Conservation (phyloP, 2,329 filamentous ascomycete species). For the Ophiobolus disseminans region DNA sequence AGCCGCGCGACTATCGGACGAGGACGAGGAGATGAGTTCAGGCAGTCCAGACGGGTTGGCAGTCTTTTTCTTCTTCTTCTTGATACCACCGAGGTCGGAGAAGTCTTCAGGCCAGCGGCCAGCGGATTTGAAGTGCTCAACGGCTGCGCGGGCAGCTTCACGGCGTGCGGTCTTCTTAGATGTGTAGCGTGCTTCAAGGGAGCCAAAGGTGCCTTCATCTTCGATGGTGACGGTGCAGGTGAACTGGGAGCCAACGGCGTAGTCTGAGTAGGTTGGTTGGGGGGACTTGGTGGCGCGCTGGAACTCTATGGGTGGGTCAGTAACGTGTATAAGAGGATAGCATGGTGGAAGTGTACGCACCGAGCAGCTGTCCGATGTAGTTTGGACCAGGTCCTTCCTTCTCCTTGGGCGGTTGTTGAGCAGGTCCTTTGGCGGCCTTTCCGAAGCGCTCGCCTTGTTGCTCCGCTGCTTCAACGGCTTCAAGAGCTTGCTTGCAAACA, state of each 20-base stretch:
- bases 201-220: slow-evolving; percentile 46
- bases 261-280: slow-evolving; percentile 49
- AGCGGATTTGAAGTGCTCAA: slow-evolving; percentile 49
- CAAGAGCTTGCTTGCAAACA: no score
- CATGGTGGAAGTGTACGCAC: slow-evolving; percentile 32
- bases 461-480: no score
- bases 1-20: neutral
- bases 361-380: slow-evolving; percentile 50
- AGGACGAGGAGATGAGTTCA: neutral
- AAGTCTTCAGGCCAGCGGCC: slow-evolving; percentile 39
- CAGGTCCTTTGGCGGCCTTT: slow-evolving; percentile 2
- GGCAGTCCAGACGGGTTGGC: neutral
- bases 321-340: neutral
- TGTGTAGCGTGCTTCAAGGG: slow-evolving; percentile 36
- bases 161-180: slow-evolving; percentile 53
- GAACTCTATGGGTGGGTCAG: slow-evolving; percentile 32
- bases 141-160: slow-evolving; percentile 51
- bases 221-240: slow-evolving; percentile 40
- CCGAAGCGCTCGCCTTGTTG: no score
- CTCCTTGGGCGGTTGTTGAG: neutral
- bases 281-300: slow-evolving; percentile 30
- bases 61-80: slow-evolving; percentile 33
- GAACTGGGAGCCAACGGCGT: slow-evolving; percentile 39
- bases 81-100: slow-evolving; percentile 35
- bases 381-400: slow-evolving; percentile 17